A percentile compares a stretch with the other conserved stretches of the same genome.
phyloP scores from a whole-genome alignment of 768 basidiomycete species.

The Serendipita vermifera region DNA sequence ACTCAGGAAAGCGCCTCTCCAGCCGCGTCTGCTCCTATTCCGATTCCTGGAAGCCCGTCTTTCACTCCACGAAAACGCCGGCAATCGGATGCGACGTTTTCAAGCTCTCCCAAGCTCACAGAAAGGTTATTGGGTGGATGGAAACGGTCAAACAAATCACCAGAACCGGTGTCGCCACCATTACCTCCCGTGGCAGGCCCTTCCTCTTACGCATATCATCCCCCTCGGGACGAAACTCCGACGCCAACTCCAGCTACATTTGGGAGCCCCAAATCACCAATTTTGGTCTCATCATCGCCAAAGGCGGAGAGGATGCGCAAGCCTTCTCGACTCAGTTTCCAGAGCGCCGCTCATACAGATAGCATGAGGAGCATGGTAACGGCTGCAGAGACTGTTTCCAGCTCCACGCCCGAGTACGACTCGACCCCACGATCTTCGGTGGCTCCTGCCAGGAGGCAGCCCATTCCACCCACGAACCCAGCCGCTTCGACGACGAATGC shows the following conservation, averaged over 20 bases:
- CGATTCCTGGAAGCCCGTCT: conserved; percentile 18
- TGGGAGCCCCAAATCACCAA: neutral
- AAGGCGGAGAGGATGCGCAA: neutral
- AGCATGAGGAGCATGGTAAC: conserved; percentile 49
- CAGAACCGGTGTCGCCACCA: neutral
- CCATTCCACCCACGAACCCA: too few relatives aligned
- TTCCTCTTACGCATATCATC: neutral
- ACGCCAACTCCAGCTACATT: neutral
- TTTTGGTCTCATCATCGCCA: neutral
- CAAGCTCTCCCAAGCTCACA: conserved; percentile 27
- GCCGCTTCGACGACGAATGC: too few relatives aligned
- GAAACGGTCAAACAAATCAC: neutral
- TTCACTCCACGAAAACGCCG: conserved; percentile 39
- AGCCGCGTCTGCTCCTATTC: neutral
- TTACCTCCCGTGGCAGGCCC: conserved; percentile 31
- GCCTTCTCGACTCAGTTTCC: conserved; percentile 45
- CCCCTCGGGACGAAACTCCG: neutral
- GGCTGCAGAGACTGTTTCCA: conserved; percentile 33
- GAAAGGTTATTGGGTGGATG: conserved; percentile 17
- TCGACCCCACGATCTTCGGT: conserved; percentile 5
- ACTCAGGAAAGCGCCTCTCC: neutral
- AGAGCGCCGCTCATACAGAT: conserved; percentile 37
- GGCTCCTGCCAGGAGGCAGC: neutral
- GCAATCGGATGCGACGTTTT: conserved; percentile 17
- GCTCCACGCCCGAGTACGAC: conserved; percentile 14